Percentiles rank a stretch among this genome's conserved stretches.
These are phyloP conservation scores for Aspergillus sclerotiicarbonarius DNA, from an alignment of 495 filamentous ascomycete genomes.

Conservation along the genomic window DNA sequence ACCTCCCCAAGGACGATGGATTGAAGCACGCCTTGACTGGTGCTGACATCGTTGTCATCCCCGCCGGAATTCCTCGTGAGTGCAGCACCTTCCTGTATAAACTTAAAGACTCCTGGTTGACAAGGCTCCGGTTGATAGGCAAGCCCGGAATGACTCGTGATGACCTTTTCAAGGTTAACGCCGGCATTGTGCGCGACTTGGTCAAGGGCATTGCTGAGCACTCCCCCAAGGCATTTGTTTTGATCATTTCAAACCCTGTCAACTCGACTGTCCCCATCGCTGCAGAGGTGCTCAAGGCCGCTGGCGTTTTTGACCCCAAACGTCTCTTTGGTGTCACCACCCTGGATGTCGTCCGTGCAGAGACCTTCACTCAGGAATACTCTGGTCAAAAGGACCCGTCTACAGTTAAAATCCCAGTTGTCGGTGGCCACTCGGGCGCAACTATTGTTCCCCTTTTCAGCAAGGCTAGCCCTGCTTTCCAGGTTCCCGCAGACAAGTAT, in stretches of 20 bases:
- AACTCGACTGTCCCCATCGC: slow-evolving; percentile 99
- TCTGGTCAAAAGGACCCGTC: slow-evolving; percentile 78
- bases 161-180: slow-evolving; percentile 98
- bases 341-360: slow-evolving; percentile 94
- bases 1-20: slow-evolving; percentile 86
- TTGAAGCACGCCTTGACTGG: slow-evolving; percentile 83
- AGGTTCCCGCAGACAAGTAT: slow-evolving; percentile 82
- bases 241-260: slow-evolving; percentile 98
- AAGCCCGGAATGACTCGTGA: slow-evolving; percentile 99
- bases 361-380: slow-evolving; percentile 90
- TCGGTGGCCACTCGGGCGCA: slow-evolving; percentile 95
- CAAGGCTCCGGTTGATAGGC: slow-evolving; percentile 49
- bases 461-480: slow-evolving; percentile 73
- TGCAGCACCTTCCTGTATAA: slow-evolving; percentile 12
- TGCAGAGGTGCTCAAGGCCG: slow-evolving; percentile 89
- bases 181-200: slow-evolving; percentile 86
- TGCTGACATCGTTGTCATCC: slow-evolving; percentile 93
- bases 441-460: slow-evolving; percentile 98
- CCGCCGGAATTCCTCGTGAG: slow-evolving; percentile 95
- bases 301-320: slow-evolving; percentile 88
- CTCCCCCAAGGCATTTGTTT: slow-evolving; percentile 85
- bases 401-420: slow-evolving; percentile 80
- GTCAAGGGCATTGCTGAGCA: slow-evolving; percentile 81
- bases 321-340: slow-evolving; percentile 98
- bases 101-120: slow-evolving; percentile 6